These are phyloP conservation scores for Lenzites betulinus DNA, from an alignment of 768 basidiomycete species.

Conservation along the genomic window DNA sequence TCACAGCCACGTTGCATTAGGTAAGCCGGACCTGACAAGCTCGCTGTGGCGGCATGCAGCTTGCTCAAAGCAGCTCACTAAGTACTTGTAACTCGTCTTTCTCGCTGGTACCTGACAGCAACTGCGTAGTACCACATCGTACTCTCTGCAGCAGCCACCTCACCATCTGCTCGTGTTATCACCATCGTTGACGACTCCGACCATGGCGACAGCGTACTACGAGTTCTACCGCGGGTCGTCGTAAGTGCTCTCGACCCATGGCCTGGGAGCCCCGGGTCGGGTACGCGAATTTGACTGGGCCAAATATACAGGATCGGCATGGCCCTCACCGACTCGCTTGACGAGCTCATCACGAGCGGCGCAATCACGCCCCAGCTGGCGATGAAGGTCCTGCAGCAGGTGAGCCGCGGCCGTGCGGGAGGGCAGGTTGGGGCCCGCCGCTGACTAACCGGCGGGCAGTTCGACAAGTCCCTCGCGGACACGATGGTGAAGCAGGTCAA, in stretches of 20 bases:
- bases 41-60: not conserved
- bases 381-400: slow-evolving; percentile 99
- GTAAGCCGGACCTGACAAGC: not conserved
- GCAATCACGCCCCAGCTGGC: slow-evolving; percentile 97
- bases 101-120: not conserved
- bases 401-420: slow-evolving; percentile 33
- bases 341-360: slow-evolving; percentile 96
- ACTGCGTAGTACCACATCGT: no score
- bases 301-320: slow-evolving; percentile 77
- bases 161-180: not conserved
- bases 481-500: slow-evolving; percentile 93
- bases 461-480: slow-evolving; percentile 94
- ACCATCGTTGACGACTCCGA: slow-evolving; percentile 1
- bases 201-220: slow-evolving; percentile 84
- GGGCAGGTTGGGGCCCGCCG: not conserved
- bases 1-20: not conserved
- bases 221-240: slow-evolving; percentile 92
- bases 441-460: slow-evolving; percentile 48
- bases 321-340: slow-evolving; percentile 96
- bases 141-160: not conserved
- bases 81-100: not conserved
- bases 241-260: slow-evolving; percentile 48
- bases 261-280: not conserved
- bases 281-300: slow-evolving; percentile 16
- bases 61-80: not conserved